Evolutionary conservation across 805 yeast species (phyloP), one percentile per base, ranked within the genome.

Genomic region (Saccharomycopsis microspora): DNA sequence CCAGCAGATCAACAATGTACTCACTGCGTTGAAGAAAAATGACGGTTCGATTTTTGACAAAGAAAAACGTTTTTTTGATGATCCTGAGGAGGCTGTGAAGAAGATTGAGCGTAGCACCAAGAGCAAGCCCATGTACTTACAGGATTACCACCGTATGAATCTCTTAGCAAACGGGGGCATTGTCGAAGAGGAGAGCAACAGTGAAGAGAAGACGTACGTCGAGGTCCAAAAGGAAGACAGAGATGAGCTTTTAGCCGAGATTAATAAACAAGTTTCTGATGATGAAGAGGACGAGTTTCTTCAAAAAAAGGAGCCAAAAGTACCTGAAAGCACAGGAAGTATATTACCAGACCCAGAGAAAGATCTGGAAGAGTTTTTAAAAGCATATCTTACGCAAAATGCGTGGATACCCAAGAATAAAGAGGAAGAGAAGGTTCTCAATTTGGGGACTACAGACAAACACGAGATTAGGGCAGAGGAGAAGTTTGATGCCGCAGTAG

Each of bases 401-500:
- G 96, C 96, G 0, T 93, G 98, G 98, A 76, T 88, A 46, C 95
- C 96, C 35, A 73, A 72, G 44, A 69, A 76, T 45, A 76, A 76
- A 46, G 86, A 82, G 54, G 76, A 75, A 55, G 71, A 71, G 4
- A 68, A 79, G 34, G 60, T 75, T 57, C 84, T 44, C 33, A 41
- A 44, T 35, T 62, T 34, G 9, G 70, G 64, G 4, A 40, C 32
- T 29, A 55, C 57, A 42, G 60, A 63, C 47, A 65, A 60, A 35
- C 58, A 57, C n/a, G 63, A 71, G 55, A 85, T 76, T 48, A 72
- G 67, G 45, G 87, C 80, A 50, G 94, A 87, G 57, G 90, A 82
- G 43, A 93, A 85, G 47, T 89, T 89, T 59, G 97, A 90, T 43
- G 85, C 86, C 40, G 93, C 94, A 2, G 96, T 84, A 4, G 98